phyloP scores from a whole-genome alignment of 768 basidiomycete species.

The Leccinum incarnatum region DNA sequence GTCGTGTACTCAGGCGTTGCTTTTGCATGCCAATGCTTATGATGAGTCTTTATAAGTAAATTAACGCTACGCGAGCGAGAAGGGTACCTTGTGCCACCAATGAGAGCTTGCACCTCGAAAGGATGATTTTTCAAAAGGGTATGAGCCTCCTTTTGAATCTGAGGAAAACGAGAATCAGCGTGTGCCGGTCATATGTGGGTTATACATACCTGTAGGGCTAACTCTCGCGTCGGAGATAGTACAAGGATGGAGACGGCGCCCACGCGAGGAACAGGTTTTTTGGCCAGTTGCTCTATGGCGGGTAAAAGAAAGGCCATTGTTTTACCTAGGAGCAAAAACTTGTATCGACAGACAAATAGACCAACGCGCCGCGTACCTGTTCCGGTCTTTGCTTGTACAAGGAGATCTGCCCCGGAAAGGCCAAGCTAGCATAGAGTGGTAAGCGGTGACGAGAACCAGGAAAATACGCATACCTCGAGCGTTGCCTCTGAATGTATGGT shows the following conservation, averaged over 20 bases:
- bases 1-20: conserved; percentile 25
- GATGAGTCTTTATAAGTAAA: conserved; percentile 2
- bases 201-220: conserved; percentile 64
- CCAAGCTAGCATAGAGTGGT: conserved; percentile 30
- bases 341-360: not conserved
- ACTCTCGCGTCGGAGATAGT: conserved; percentile 70
- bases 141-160: conserved; percentile 63
- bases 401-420: conserved; percentile 42
- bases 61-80: not conserved
- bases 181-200: not conserved
- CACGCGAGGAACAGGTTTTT: conserved; percentile 33
- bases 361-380: conserved; percentile 45
- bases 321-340: conserved; percentile 42
- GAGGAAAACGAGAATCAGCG: conserved; percentile 32
- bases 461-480: conserved; percentile 30
- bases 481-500: conserved; percentile 35
- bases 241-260: conserved; percentile 56
- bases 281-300: conserved; percentile 61
- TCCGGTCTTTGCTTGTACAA: conserved; percentile 57
- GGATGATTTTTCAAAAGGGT: conserved; percentile 39
- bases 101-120: conserved; percentile 46
- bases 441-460: not conserved
- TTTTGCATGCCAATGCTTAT: conserved; percentile 26
- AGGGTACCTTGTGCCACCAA: conserved; percentile 53
- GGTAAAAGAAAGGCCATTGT: conserved; percentile 77